Evolutionary conservation across 2,329 filamentous ascomycete species (phyloP), one percentile per base, ranked within the genome.

Genomic region (Neonectria neomacrospora): DNA sequence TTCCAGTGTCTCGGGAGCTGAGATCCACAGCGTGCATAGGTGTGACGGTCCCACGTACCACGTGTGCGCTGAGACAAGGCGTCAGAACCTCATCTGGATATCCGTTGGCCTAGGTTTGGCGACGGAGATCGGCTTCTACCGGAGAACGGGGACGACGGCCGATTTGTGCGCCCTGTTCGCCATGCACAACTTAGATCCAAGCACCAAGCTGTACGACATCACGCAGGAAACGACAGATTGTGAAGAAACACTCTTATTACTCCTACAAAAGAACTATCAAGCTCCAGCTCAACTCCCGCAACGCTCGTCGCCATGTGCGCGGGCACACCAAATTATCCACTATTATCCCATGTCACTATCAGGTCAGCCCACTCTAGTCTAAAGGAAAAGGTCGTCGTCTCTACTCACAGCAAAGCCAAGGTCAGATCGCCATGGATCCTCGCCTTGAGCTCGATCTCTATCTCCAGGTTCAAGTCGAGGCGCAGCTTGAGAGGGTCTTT

Each of bases 361-460:
- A 63, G 60, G 55, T 71, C 65, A 71, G 52, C 65, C 64, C 39
- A 64, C 30, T 50, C 64, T 57, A 53, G 52, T 10, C 28, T 30
- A 20, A 14, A 44, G 30, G 10, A 6, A 11, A 42, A 18, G 50
- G 41, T 12, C 11, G 56, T 51, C 18, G 20, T 16, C 37, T 20
- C 37, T 4, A 83, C 84, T 78, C 80, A 86, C 84, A 86, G 79
- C 70, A 96, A 83, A 67, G 89, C 90, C 68, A 96, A 79, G 34
- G 92, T 94, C 67, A 96, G 80, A 80, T 96, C 93, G 74, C 93
- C 93, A 72, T 94, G 89, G 68, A 96, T 94, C 78, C 90, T 90
- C 20, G 92, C 92, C 83, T 96, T 96, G 65, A 96, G 85, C 72
- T 93, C 90, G 65, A 96, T 92, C 78, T 96, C 92, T 53, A 96